Evolutionary conservation across 805 yeast species (phyloP).

Genomic region (Teunomyces cretensis): DNA sequence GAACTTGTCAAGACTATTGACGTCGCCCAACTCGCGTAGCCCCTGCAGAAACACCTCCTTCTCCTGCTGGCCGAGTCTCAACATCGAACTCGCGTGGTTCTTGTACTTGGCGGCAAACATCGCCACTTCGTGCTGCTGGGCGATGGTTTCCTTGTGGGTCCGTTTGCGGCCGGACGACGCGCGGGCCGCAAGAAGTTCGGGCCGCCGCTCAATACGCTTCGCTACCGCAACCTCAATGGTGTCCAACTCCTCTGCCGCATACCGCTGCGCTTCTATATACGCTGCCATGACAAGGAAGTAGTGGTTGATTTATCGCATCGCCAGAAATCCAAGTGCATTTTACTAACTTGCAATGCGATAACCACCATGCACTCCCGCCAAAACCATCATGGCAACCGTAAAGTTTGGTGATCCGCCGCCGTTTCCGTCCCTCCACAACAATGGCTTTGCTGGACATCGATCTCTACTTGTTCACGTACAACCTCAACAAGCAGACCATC

Average conservation of each 20-base stretch:
- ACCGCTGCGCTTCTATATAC: conserved; percentile 34
- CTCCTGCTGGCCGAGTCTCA: not conserved
- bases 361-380: not conserved
- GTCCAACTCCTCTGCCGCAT: conserved; percentile 63
- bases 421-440: not conserved
- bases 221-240: conserved; percentile 66
- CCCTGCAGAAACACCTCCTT: conserved; percentile 34
- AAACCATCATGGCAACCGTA: not conserved
- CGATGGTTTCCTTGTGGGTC: conserved; percentile 11
- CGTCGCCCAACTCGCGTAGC: conserved; percentile 26
- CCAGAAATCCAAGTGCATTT: not conserved
- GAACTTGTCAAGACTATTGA: conserved; percentile 10
- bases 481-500: conserved; percentile 52
- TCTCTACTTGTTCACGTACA: conserved; percentile 48
- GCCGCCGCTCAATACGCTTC: conserved; percentile 61
- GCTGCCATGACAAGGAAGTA: not conserved
- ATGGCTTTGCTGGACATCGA: conserved; percentile 13
- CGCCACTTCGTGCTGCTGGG: conserved; percentile 62
- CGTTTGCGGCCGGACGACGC: conserved; percentile 8
- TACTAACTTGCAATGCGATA: not conserved
- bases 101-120: not conserved
- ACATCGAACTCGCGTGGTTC: not conserved
- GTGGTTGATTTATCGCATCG: not conserved
- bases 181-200: conserved; percentile 41
- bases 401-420: not conserved